phyloP scores from a whole-genome alignment of 2,329 filamentous ascomycete genomes.

The Hymenoscyphus repandus region DNA sequence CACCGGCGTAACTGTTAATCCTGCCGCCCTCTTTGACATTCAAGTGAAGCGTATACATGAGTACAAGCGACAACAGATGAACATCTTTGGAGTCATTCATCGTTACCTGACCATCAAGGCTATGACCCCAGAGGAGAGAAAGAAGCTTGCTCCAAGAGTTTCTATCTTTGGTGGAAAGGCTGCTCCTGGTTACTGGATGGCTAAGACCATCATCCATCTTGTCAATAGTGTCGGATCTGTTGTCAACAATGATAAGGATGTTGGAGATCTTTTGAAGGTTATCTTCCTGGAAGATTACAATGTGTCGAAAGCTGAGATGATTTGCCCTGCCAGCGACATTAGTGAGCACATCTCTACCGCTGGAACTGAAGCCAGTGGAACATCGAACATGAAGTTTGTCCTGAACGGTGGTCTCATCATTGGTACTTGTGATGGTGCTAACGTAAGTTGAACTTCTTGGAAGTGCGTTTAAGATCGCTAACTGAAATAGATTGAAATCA shows the following conservation, averaged over 20 bases:
- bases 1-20: slow-evolving; percentile 78
- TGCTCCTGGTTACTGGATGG: slow-evolving; percentile 99
- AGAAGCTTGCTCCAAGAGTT: slow-evolving; percentile 82
- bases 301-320: slow-evolving; percentile 98
- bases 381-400: slow-evolving; percentile 99
- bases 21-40: slow-evolving; percentile 84
- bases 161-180: slow-evolving; percentile 98
- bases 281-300: slow-evolving; percentile 98
- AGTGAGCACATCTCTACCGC: slow-evolving; percentile 99
- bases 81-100: slow-evolving; percentile 97
- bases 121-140: slow-evolving; percentile 75
- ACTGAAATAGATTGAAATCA: slow-evolving; percentile 78
- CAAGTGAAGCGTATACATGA: slow-evolving; percentile 99
- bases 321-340: slow-evolving; percentile 88
- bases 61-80: slow-evolving; percentile 98
- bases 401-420: slow-evolving; percentile 96
- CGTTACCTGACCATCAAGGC: slow-evolving; percentile 86
- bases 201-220: slow-evolving; percentile 96
- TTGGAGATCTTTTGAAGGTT: slow-evolving; percentile 93
- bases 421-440: slow-evolving; percentile 95
- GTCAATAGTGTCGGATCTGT: slow-evolving; percentile 88
- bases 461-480: slow-evolving; percentile 1
- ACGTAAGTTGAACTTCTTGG: slow-evolving; percentile 53
- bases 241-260: slow-evolving; percentile 86
- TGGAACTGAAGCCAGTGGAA: slow-evolving; percentile 84